Evolutionary conservation across 139 green algal genomes (phyloP).

Genomic region (Ettlia oleoabundans): DNA sequence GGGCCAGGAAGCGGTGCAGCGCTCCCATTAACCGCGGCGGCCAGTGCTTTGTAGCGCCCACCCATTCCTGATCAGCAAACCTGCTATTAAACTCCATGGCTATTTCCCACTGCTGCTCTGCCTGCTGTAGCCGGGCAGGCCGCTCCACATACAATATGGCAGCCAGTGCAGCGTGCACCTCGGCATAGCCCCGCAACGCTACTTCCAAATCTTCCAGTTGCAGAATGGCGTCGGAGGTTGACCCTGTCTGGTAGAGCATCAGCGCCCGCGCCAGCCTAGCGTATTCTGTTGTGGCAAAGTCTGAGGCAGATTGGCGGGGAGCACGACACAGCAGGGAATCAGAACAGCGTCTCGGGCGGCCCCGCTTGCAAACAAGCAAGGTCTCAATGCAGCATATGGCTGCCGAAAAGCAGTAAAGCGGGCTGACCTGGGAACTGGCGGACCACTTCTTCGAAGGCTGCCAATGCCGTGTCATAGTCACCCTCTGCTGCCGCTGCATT

Average conservation of each 20-base stretch:
- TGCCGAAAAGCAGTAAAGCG: no score
- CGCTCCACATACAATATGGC: slow-evolving; percentile 60
- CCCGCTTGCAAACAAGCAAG: no score
- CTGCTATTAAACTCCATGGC: slow-evolving; percentile 67
- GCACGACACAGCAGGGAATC: no score
- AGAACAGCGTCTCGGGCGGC: no score
- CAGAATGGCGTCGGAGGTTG: slow-evolving; percentile 39
- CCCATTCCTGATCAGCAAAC: slow-evolving; percentile 61
- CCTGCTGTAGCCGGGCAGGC: slow-evolving; percentile 43
- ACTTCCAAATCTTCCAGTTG: slow-evolving; percentile 70
- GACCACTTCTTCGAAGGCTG: not conserved
- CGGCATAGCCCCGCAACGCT: slow-evolving; percentile 50
- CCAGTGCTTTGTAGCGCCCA: slow-evolving; percentile 69
- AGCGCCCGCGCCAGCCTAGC: slow-evolving; percentile 62
- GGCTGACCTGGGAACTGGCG: slow-evolving; percentile 21
- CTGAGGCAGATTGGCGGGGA: no score
- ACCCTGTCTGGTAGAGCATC: slow-evolving; percentile 68
- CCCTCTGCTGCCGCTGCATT: not conserved
- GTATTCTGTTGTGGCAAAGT: slow-evolving; percentile 54
- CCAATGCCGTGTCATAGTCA: slow-evolving; percentile 6
- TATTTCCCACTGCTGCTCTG: slow-evolving; percentile 73
- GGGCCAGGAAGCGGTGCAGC: slow-evolving; percentile 63
- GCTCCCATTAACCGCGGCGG: slow-evolving; percentile 59
- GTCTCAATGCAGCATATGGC: no score
- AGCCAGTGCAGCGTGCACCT: slow-evolving; percentile 79